phyloP scores from a whole-genome alignment of 805 yeast species.

The Sungouiella blattae region DNA sequence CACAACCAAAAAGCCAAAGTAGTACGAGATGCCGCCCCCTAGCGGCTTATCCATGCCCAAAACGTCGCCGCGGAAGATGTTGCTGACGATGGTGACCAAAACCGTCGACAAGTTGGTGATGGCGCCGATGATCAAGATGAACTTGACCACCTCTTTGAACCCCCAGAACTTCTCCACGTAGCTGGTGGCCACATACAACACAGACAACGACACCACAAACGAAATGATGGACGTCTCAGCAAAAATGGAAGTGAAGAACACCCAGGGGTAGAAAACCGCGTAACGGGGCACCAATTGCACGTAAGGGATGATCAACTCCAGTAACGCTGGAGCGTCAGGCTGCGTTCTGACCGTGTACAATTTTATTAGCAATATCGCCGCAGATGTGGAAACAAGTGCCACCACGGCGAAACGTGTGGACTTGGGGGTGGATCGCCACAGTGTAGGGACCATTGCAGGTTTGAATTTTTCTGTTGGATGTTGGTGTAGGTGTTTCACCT shows the following conservation, averaged over 20 bases:
- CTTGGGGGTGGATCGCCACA: slow-evolving; percentile 31
- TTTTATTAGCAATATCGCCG: slow-evolving; percentile 41
- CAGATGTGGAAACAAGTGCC: slow-evolving; percentile 37
- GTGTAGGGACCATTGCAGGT: slow-evolving; percentile 10
- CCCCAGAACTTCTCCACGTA: slow-evolving; percentile 55
- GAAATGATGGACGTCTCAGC: slow-evolving; percentile 53
- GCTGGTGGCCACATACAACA: slow-evolving; percentile 39
- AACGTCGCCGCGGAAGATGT: slow-evolving; percentile 32
- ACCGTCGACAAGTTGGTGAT: slow-evolving; percentile 55
- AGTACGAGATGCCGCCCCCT: slow-evolving; percentile 50
- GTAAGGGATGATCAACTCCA: slow-evolving; percentile 48
- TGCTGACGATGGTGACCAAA: slow-evolving; percentile 35
- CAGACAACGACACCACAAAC: slow-evolving; percentile 35
- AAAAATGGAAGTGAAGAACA: slow-evolving; percentile 58
- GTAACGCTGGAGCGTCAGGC: slow-evolving; percentile 14
- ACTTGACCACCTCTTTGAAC: slow-evolving; percentile 44
- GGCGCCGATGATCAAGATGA: slow-evolving; percentile 51
- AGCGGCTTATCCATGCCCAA: slow-evolving; percentile 42
- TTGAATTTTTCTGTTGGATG: too few species aligned
- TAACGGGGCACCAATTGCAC: slow-evolving; percentile 63
- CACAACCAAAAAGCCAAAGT: slow-evolving; percentile 54
- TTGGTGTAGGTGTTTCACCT: too few species aligned
- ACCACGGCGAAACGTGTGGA: slow-evolving; percentile 46
- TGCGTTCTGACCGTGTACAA: slow-evolving; percentile 18
- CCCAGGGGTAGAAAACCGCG: slow-evolving; percentile 60